These are phyloP conservation scores for Fusarium paranaense DNA, from an alignment of 2,329 filamentous ascomycete genomes.

Conservation along the genomic window DNA sequence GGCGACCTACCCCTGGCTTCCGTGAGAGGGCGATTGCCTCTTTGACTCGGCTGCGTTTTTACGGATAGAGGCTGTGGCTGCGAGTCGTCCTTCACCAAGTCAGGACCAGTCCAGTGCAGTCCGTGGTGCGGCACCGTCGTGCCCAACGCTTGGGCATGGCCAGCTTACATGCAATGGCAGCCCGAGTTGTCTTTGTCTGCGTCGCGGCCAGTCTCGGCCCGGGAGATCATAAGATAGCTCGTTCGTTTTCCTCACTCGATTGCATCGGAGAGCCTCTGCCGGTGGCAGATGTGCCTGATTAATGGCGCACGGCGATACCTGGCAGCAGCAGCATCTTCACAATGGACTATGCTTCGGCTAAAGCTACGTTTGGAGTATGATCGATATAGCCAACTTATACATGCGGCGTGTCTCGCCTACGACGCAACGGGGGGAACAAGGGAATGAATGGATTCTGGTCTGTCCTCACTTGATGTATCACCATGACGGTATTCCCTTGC, in stretches of 20 bases:
- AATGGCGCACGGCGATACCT: background rate
- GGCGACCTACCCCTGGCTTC: constrained; percentile 2
- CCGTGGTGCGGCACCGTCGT: background rate
- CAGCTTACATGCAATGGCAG: constrained; percentile 7
- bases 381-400: background rate
- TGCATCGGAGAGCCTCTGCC: background rate
- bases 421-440: background rate
- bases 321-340: background rate
- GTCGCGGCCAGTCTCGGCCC: constrained; percentile 2
- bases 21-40: constrained; percentile 5
- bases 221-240: background rate
- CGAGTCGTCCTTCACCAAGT: background rate
- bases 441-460: background rate
- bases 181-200: constrained; percentile 16
- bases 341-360: background rate
- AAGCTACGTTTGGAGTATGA: background rate
- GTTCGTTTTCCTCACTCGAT: background rate
- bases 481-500: background rate
- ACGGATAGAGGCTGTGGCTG: background rate
- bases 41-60: constrained; percentile 11
- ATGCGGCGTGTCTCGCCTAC: background rate
- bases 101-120: background rate
- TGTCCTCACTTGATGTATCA: background rate
- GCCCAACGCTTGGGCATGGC: background rate
- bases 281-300: background rate